A percentile compares a stretch with the other conserved stretches of the same genome.
These are phyloP conservation scores for Oryza glaberrima DNA, from an alignment of 176 grass and related monocot genomes.

Conservation along the genomic window DNA sequence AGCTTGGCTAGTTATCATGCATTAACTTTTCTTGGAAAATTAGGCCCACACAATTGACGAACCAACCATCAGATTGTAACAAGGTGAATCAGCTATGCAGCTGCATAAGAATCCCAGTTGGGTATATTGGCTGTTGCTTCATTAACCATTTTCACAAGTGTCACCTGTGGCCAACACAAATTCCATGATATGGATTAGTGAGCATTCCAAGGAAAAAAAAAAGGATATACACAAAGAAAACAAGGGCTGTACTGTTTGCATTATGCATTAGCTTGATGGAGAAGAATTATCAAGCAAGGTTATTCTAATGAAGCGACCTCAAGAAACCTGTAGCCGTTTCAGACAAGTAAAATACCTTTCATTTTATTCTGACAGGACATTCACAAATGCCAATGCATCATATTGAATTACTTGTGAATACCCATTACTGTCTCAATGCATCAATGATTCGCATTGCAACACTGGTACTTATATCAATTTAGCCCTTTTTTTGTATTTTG, in stretches of 20 bases:
- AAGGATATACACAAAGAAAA: background rate
- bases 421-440: background rate
- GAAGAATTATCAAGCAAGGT: background rate
- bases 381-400: background rate
- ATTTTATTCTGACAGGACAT: conserved; percentile 11
- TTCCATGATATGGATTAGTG: background rate
- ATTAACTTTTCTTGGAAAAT: background rate
- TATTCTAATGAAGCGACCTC: background rate
- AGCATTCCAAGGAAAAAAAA: conserved; percentile 1
- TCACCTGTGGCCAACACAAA: conserved; percentile 52
- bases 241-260: background rate
- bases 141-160: conserved; percentile 95
- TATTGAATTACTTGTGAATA: background rate
- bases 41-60: background rate
- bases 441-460: conserved; percentile 7
- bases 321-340: background rate
- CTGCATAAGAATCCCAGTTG: conserved; percentile 62
- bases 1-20: background rate
- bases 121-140: conserved; percentile 82
- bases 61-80: background rate
- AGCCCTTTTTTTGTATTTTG: background rate
- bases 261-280: background rate
- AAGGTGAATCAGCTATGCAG: conserved; percentile 19
- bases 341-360: background rate
- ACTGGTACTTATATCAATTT: background rate